Evolutionary conservation across 116 monocot genomes (phyloP).

Genomic region (Thalassia testudinum): DNA sequence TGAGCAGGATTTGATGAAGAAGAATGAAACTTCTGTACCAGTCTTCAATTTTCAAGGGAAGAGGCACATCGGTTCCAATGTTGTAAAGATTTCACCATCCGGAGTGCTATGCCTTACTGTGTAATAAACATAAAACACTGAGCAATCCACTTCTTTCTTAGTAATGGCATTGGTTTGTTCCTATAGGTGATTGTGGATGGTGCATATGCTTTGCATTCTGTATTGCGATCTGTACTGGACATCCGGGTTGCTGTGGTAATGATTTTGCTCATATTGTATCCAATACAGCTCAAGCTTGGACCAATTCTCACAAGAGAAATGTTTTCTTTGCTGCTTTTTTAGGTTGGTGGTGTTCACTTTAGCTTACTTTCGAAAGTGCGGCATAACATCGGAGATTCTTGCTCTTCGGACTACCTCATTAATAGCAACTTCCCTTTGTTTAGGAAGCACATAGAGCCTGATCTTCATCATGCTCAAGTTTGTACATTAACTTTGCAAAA

Average conservation of each 20-base stretch:
- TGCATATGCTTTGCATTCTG: slow-evolving; percentile 91
- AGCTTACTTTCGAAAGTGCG: slow-evolving; percentile 95
- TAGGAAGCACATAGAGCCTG: slow-evolving; percentile 94
- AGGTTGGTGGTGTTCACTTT: slow-evolving; percentile 99
- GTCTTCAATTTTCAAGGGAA: slow-evolving; percentile 90
- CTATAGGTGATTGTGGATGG: slow-evolving; percentile 89
- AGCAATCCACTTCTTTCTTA: too few species aligned
- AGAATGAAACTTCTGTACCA: slow-evolving; percentile 55
- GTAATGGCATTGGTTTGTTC: not conserved
- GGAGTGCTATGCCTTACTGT: slow-evolving; percentile 37
- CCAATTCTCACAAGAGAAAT: not conserved
- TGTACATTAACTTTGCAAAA: not conserved
- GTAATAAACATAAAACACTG: too few species aligned
- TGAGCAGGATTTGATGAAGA: slow-evolving; percentile 70
- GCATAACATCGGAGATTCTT: slow-evolving; percentile 92
- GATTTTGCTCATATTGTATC: not conserved
- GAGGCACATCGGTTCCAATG: slow-evolving; percentile 35
- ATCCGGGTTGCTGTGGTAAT: slow-evolving; percentile 97
- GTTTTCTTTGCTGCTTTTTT: slow-evolving; percentile 2
- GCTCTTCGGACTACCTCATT: slow-evolving; percentile 89
- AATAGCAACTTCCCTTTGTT: slow-evolving; percentile 98
- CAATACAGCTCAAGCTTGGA: not conserved
- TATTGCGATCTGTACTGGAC: slow-evolving; percentile 73
- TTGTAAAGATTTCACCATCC: slow-evolving; percentile 48
- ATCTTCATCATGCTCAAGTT: slow-evolving; percentile 98